Evolutionary conservation across 495 filamentous ascomycete genomes (phyloP), one percentile per base, ranked within the genome.

Genomic region (Penicillium egyptiacum): DNA sequence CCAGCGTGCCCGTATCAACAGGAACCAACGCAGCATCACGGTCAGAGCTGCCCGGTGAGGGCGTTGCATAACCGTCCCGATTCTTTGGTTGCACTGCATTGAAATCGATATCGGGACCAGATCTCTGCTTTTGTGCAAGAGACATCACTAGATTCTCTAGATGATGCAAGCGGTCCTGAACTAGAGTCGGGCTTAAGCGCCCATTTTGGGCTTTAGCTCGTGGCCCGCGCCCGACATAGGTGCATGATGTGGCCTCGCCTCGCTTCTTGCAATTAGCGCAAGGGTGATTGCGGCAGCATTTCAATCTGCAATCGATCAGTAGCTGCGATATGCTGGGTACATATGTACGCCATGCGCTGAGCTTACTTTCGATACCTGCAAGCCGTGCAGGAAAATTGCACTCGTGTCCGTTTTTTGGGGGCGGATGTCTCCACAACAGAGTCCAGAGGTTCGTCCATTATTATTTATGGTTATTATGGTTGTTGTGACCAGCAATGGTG

Each of bases 41-140:
- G 56, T 92, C 88, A 17, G 85, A 80, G 53, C 31, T 25, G 4
- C 91, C 86, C 62, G 87, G 88, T 2, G 62, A 55, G 1, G 68
- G 66, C 23, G 69, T 70, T 9, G 62, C 53, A 43, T 61, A 63
- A 17, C 8, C 56, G 2, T 10, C 50, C 2, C n/a, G 2, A 39
- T 40, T 31, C 33, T 49, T 48, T 5, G 40, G 5, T 25, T 43
- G 46, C 2, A 12, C 45, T 1, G 42, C 28, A 59, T 63, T 62
- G 33, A 57, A 62, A 26, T 67, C 46, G 14, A 45, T 12, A 9
- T 56, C 22, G 8, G 40, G 31, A 10, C 69, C 57, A 9, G 64
- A 28, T 31, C 60, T 67, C 66, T 73, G 51, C 59, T 71, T 61
- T 68, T 81, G 67, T 53, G 75, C 61, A 62, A 79, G 50, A 10